Evolutionary conservation across 352 stramenopile genomes (phyloP).

Genomic region (Elongisporangium prolatum): DNA sequence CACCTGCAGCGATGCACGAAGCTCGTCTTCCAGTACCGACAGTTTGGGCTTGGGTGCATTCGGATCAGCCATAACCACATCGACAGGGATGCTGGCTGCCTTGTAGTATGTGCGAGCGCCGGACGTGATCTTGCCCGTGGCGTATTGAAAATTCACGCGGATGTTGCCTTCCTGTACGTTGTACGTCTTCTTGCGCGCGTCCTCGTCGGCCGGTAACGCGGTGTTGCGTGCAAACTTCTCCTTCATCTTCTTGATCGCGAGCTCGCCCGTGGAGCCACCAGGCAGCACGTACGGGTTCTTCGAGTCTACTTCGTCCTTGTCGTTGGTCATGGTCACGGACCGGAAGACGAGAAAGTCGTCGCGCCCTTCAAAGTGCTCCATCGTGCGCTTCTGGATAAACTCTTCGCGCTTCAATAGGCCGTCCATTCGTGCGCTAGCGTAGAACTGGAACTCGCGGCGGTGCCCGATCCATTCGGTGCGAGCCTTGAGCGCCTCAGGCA

Average conservation of each 20-base stretch:
- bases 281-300: slow-evolving; percentile 81
- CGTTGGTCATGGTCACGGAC: slow-evolving; percentile 68
- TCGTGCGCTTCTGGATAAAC: slow-evolving; percentile 82
- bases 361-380: slow-evolving; percentile 82
- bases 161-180: slow-evolving; percentile 89
- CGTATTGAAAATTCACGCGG: slow-evolving; percentile 89
- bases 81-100: slow-evolving; percentile 52
- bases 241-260: slow-evolving; percentile 92
- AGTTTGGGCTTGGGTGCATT: slow-evolving; percentile 59
- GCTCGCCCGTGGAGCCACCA: slow-evolving; percentile 59
- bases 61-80: slow-evolving; percentile 71
- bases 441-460: slow-evolving; percentile 88
- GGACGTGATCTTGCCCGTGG: slow-evolving; percentile 89
- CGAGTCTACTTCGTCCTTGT: slow-evolving; percentile 72
- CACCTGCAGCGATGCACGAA: slow-evolving; percentile 57
- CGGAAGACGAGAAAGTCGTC: slow-evolving; percentile 85
- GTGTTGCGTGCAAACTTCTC: slow-evolving; percentile 86
- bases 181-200: slow-evolving; percentile 89
- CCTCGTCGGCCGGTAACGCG: slow-evolving; percentile 44
- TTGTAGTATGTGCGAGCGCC: slow-evolving; percentile 81
- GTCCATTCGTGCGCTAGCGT: slow-evolving; percentile 86
- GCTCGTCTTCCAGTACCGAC: slow-evolving; percentile 71
- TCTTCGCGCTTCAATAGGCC: slow-evolving; percentile 85
- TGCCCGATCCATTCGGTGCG: slow-evolving; percentile 86
- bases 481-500: slow-evolving; percentile 69